A percentile compares a stretch with the other conserved stretches of the same genome.
Conservation (phyloP, 2,329 filamentous ascomycete species). For the Clarireedia hainanense region DNA sequence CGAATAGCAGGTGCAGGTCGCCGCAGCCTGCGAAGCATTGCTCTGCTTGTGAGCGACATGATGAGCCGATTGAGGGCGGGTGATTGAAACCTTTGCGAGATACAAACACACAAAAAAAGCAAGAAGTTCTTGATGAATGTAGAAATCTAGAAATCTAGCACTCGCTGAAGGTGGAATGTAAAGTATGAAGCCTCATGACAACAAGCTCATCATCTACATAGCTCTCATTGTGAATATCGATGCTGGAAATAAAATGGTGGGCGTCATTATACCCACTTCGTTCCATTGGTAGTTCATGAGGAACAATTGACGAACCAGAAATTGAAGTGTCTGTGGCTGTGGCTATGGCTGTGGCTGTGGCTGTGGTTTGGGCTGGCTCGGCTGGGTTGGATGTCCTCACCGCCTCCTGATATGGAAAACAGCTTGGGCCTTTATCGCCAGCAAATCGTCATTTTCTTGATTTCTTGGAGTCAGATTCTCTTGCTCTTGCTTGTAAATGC, state of each 20-base stretch:
- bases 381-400: too few species aligned
- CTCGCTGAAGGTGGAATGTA: neutral
- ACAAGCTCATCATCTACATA: neutral
- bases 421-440: too few species aligned
- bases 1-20: slow-evolving; percentile 16
- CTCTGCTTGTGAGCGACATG: slow-evolving; percentile 16
- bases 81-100: neutral
- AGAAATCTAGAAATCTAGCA: neutral
- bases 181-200: neutral
- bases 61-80: neutral
- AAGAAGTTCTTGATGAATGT: neutral
- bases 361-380: too few species aligned
- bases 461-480: too few species aligned
- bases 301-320: too few species aligned
- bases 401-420: too few species aligned
- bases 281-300: too few species aligned
- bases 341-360: too few species aligned
- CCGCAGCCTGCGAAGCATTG: slow-evolving; percentile 18
- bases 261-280: too few species aligned
- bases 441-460: too few species aligned
- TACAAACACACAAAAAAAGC: neutral
- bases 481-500: too few species aligned
- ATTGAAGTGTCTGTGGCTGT: too few species aligned
- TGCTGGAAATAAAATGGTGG: neutral
- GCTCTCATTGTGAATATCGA: neutral